Evolutionary conservation across 2,329 filamentous ascomycete species (phyloP), one percentile per base, ranked within the genome.

Genomic region (Fusarium decemcellulare): DNA sequence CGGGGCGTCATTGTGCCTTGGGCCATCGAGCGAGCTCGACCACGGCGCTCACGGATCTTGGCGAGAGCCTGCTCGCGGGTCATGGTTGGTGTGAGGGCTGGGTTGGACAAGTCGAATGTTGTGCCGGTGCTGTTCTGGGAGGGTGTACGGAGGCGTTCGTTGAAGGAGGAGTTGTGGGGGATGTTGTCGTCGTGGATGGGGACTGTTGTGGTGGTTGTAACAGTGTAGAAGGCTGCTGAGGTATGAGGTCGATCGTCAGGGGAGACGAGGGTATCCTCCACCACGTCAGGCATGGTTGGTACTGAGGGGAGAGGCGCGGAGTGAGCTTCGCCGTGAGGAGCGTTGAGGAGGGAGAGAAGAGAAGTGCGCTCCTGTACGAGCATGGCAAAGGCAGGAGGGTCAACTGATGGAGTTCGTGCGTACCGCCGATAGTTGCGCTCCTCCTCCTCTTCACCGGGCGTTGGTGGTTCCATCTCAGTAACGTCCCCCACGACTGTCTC

Each of bases 21-120:
- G 6, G 90, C 89, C 61, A 91, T 87, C 77, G 91, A 93, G 71
- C 89, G 86, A 60, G 92, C 91, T 47, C 93, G 84, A 8, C 91
- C 92, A 56, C 93, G 83, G 30, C 93, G 85, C 80, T 93, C 90
- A 56, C 90, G 86, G 70, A 95, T 95, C 76, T 91, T 89, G 59
- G 91, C 91, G 15, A 95, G 85, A 5, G 92, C 92, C 78, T 94
- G 86, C 77, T 94, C 93, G 57, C 93, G 86, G 29, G 88, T 88
- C 87, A 91, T 90, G 40, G 89, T 91, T 6, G 89, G 88, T 43
- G 86, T 90, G 64, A 91, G 77, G 10, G 88, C 88, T 18, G 87
- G 87, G 75, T 90, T 86, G 63, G 80, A 86, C 42, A 82, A 75
- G 76, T 89, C 87, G 71, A 89, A 89, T 57, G 77, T 81, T 23